A percentile compares a stretch with the other conserved stretches of the same genome.
Evolutionary conservation across 345 rosid genomes (phyloP).

Genomic region (Salix dunnii): DNA sequence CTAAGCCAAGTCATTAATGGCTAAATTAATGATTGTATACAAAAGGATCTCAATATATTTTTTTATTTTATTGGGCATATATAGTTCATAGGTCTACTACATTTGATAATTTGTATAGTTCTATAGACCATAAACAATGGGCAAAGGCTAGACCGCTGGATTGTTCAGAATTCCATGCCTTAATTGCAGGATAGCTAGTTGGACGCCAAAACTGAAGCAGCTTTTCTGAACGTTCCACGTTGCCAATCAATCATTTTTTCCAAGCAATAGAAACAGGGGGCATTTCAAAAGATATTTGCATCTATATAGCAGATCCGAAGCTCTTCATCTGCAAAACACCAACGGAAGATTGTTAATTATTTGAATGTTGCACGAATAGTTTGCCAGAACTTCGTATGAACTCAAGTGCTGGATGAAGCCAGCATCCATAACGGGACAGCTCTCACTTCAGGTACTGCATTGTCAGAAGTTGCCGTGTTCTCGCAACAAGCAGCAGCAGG

Average conservation of each 20-base stretch:
- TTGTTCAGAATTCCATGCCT: no score
- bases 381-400: neutral
- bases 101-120: no score
- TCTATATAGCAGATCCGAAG: slow-evolving; percentile 80
- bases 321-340: slow-evolving; percentile 66
- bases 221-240: no score
- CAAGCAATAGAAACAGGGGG: no score
- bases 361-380: neutral
- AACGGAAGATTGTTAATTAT: neutral
- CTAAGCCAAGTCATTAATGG: neutral
- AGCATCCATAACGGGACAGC: neutral
- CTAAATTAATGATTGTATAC: neutral
- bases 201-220: no score
- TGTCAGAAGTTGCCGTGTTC: neutral
- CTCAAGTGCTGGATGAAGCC: neutral
- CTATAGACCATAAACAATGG: no score
- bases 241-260: no score
- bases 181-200: no score
- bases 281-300: slow-evolving; percentile 23
- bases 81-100: no score
- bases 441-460: neutral
- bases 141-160: no score
- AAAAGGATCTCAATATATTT: neutral
- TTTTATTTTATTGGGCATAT: neutral
- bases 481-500: no score